These are phyloP conservation scores for Fusarium palustre DNA, from an alignment of 2,329 filamentous ascomycete genomes.

Conservation along the genomic window DNA sequence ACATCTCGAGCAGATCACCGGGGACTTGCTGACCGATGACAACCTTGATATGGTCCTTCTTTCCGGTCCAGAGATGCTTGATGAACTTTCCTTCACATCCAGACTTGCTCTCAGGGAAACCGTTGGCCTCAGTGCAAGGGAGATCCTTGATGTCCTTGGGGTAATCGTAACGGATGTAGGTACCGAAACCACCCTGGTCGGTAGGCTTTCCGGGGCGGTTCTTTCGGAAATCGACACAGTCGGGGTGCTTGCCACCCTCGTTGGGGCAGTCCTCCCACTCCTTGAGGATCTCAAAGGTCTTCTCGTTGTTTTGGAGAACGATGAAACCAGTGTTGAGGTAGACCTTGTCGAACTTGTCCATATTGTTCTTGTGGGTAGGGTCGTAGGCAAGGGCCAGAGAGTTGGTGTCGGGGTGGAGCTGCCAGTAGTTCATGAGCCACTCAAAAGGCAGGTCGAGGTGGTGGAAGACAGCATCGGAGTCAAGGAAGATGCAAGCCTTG, in stretches of 20 bases:
- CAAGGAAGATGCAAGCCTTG: slow-evolving; percentile 58
- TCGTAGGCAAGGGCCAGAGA: slow-evolving; percentile 58
- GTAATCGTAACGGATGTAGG: slow-evolving; percentile 57
- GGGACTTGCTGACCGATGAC: slow-evolving; percentile 55
- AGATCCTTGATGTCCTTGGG: slow-evolving; percentile 56
- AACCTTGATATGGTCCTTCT: slow-evolving; percentile 55
- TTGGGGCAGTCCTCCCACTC: slow-evolving; percentile 60
- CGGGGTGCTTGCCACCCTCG: slow-evolving; percentile 53
- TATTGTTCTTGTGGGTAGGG: slow-evolving; percentile 53
- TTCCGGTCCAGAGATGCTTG: slow-evolving; percentile 59
- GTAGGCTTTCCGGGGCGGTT: slow-evolving; percentile 54
- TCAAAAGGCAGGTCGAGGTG: slow-evolving; percentile 59
- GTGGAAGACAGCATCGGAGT: slow-evolving; percentile 60
- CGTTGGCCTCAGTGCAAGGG: slow-evolving; percentile 58
- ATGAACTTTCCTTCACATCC: slow-evolving; percentile 57
- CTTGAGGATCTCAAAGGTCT: slow-evolving; percentile 61
- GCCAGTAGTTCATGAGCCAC: slow-evolving; percentile 62
- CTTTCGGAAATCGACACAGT: slow-evolving; percentile 54
- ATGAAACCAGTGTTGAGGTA: slow-evolving; percentile 67
- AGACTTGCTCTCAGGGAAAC: slow-evolving; percentile 54
- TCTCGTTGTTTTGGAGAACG: slow-evolving; percentile 62
- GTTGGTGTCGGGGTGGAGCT: slow-evolving; percentile 54
- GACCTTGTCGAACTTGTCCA: slow-evolving; percentile 54
- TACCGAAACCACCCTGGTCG: slow-evolving; percentile 60
- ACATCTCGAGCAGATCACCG: slow-evolving; percentile 51